Percentiles rank a stretch among this genome's conserved stretches.
Conservation (phyloP, 2,329 filamentous ascomycete genomes). For the Periconia digitata region DNA sequence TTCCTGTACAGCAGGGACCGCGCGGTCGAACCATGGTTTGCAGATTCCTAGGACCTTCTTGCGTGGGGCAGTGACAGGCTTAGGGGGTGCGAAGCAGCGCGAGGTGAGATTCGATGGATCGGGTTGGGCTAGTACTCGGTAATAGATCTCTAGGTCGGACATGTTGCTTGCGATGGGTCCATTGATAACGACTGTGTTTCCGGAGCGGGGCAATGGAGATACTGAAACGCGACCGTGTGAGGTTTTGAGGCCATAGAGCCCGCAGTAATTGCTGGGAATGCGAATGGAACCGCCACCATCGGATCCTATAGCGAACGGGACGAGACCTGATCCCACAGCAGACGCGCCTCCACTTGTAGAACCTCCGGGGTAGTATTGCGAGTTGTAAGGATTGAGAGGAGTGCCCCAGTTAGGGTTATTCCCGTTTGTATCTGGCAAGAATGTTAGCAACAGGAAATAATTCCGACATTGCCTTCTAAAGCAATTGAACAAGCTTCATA, state of each 20-base stretch:
- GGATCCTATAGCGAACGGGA: constrained; percentile 71
- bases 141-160: constrained; percentile 78
- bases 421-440: constrained; percentile 69
- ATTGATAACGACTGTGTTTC: constrained; percentile 65
- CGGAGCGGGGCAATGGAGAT: constrained; percentile 60
- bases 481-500: background rate
- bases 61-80: constrained; percentile 46
- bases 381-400: constrained; percentile 76
- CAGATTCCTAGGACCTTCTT: constrained; percentile 70
- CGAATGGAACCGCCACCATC: constrained; percentile 77
- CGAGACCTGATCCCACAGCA: constrained; percentile 67
- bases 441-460: background rate
- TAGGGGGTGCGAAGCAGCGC: constrained; percentile 61
- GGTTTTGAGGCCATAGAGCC: constrained; percentile 79
- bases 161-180: constrained; percentile 78
- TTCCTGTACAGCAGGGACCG: constrained; percentile 64
- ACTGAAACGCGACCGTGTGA: constrained; percentile 69
- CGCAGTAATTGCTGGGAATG: constrained; percentile 74
- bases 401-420: constrained; percentile 77
- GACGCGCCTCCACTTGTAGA: constrained; percentile 79
- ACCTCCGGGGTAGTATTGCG: constrained; percentile 75
- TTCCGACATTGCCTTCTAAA: background rate
- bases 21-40: constrained; percentile 67
- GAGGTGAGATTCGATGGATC: constrained; percentile 65
- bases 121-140: constrained; percentile 74